Evolutionary conservation across 2,329 filamentous ascomycete species (phyloP).

Genomic region (Epichloe elymi): DNA sequence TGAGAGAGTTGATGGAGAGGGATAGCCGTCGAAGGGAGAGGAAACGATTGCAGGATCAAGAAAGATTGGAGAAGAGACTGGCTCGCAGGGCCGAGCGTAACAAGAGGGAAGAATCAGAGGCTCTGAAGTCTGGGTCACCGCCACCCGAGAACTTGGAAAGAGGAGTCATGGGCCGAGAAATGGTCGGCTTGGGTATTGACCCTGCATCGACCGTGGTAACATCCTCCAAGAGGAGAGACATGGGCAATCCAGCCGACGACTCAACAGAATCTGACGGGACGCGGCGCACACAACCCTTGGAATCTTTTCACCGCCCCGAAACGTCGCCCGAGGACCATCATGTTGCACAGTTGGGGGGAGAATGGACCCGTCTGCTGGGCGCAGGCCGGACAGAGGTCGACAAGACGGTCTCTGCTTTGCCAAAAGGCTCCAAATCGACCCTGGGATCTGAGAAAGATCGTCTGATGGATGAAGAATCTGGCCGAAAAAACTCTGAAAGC

Average conservation of each 20-base stretch:
- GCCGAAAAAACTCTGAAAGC: constrained; percentile 42
- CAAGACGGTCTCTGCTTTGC: constrained; percentile 12
- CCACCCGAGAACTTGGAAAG: constrained; percentile 45
- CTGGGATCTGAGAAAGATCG: constrained; percentile 27
- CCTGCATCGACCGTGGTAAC: constrained; percentile 41
- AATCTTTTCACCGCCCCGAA: constrained; percentile 19
- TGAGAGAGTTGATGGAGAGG: constrained; percentile 81
- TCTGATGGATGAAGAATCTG: constrained; percentile 33
- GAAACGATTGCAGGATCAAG: constrained; percentile 54
- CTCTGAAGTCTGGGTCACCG: constrained; percentile 34
- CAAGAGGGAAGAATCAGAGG: constrained; percentile 42
- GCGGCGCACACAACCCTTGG: constrained; percentile 12
- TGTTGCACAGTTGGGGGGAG: neutral
- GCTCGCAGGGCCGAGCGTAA: constrained; percentile 56
- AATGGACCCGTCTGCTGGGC: neutral
- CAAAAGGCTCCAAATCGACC: constrained; percentile 29
- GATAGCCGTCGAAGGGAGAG: constrained; percentile 70
- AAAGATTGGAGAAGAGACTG: constrained; percentile 51
- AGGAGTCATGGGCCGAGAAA: constrained; percentile 46
- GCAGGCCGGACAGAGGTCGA: constrained; percentile 6
- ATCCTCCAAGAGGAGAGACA: constrained; percentile 36
- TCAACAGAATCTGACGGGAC: constrained; percentile 12
- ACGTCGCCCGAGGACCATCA: constrained; percentile 9
- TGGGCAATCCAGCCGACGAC: constrained; percentile 11
- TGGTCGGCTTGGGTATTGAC: constrained; percentile 42